Evolutionary conservation across 2,329 filamentous ascomycete species (phyloP), one percentile per base, ranked within the genome.

Genomic region (Venturia carpophila): DNA sequence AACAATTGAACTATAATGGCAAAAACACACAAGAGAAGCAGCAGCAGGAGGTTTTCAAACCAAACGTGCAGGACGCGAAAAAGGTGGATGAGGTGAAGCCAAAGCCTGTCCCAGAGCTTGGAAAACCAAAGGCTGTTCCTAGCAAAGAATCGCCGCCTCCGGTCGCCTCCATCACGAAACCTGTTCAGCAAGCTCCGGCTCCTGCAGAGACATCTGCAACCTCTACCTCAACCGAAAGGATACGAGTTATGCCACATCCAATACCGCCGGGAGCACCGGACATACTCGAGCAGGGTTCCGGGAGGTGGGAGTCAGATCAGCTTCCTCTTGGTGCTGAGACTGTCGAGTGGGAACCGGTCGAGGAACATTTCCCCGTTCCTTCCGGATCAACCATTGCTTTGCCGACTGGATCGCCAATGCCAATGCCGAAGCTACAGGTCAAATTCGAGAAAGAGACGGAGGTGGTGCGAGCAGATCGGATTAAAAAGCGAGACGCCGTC

Each of bases 351-450:
- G 78, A 78, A 65, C 91, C 88, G 74, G 82, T 84, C 68, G 78
- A 81, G 3, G 91, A 96, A 73, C 82, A 89, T 72, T 97, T 90
- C 76, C 92, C 94, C 0, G 77, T 97, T 2, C 79, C 86, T 9
- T 76, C 82, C 3, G 84, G 86, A 66, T 87, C 88, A 21, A 79
- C 96, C 64, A 92, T 92, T 66, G 80, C 80, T 56, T 80, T 97
- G 39, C 94, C 94, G 1, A 87, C 85, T 1, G 90, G 86, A 52
- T 81, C 82, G 34, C 82, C 91, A 2, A 87, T 85, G 71, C 70
- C 81, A 2, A 87, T 97, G 19, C 91, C 91, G 1, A 84, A 81
- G 70, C 87, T 97, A 62, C 94, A 97, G 74, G 82, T 86, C 73
- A 75, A 79, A 2, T 95, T 96, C 72, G 79, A 77, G n/a, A 73